Evolutionary conservation across 176 grass and related monocot species (phyloP), one percentile per base, ranked within the genome.

Genomic region (Ensete ventricosum): DNA sequence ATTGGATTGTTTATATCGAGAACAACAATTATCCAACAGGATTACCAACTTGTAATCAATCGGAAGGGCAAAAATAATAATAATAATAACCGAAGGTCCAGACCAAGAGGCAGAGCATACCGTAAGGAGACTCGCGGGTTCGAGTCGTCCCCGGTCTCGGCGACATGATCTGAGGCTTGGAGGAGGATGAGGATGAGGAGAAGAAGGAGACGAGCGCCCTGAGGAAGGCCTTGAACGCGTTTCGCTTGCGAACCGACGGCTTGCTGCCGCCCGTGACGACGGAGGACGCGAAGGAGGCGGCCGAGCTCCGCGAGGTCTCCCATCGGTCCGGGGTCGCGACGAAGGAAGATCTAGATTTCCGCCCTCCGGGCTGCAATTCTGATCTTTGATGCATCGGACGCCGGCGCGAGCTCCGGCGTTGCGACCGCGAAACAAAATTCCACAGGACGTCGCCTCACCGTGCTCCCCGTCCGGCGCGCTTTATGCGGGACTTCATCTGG

Each of bases 301-400:
- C 52, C 4, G 71, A 74, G 53, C 72, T 74, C 53, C 72, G 52
- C 52, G 52, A 54, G 52, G 23, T 74, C 72, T 54, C 53, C 53
- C 52, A 57, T 55, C 72, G 72, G 9, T 74, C 53, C 72, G 72
- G 72, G 1, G 72, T 58, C 22, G 23, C 24, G 3, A 7, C 52
- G 23, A 17, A 54, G 24, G 53, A 24, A 19, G 52, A 0, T 9
- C 72, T 26, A 14, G 52, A 6, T 52, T 74, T 74, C 21, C 53
- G 52, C 8, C 22, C 1, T 1, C 53, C 24, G 7, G 53, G 53
- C 12, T 16, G 22, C 71, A 52, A 55, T 20, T 21, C 1, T 7
- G 24, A 55, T 10, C 23, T 27, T 14, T 1, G 52, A 14, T 55
- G 22, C 72, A 74, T 74, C 72, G 53, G 34, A 73, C 11, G 70